phyloP scores from a whole-genome alignment of 2,329 filamentous ascomycete species.

The Ceratocystis smalleyi region DNA sequence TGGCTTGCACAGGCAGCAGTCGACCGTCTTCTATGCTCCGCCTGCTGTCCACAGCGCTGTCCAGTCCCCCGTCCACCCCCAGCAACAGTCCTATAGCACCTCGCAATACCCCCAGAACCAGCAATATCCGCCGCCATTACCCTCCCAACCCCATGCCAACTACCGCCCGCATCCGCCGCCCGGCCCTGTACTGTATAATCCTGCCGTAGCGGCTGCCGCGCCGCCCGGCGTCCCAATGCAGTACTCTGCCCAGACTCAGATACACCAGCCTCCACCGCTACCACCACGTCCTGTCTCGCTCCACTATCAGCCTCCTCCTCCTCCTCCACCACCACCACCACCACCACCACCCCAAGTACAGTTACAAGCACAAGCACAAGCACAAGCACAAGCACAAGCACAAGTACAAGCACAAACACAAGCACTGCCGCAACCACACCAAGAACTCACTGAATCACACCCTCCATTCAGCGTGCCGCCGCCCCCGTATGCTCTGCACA shows the following conservation, averaged over 20 bases:
- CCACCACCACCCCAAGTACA: neutral
- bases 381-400: too few relatives aligned
- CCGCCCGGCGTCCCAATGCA: slow-evolving; percentile 9
- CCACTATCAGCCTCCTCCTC: neutral
- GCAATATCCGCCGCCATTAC: neutral
- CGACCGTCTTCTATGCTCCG: neutral
- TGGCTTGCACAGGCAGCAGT: neutral
- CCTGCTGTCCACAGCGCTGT: neutral
- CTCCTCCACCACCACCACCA: neutral
- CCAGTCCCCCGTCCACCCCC: neutral
- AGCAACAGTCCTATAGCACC: neutral
- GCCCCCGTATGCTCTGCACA: neutral
- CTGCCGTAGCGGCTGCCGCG: neutral
- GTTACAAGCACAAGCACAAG: neutral
- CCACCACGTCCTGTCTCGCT: neutral
- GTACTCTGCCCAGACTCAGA: neutral
- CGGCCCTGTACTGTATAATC: slow-evolving; percentile 3
- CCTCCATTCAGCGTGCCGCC: neutral
- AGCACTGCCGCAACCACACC: too few relatives aligned
- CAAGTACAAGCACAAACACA: too few relatives aligned
- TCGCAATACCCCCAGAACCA: neutral
- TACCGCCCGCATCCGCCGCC: neutral
- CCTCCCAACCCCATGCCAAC: neutral
- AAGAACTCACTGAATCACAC: neutral
- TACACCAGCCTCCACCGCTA: neutral